phyloP scores from a whole-genome alignment of 164 flowering plant genomes.

The Akebia trifoliata region DNA sequence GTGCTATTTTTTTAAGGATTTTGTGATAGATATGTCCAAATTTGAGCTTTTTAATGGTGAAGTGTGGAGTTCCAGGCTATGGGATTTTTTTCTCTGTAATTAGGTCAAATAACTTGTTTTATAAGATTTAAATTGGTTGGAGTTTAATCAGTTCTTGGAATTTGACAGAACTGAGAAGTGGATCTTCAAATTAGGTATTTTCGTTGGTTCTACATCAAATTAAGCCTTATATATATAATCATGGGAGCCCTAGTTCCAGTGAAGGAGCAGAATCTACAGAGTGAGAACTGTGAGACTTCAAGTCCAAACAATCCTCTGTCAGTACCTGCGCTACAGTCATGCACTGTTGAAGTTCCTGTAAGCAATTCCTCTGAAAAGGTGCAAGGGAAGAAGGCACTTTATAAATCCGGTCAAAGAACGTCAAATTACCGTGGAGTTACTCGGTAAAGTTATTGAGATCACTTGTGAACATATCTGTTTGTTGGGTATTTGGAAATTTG shows the following conservation, averaged over 20 bases:
- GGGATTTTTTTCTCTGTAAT: background rate
- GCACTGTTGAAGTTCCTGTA: background rate
- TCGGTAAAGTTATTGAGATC: slow-evolving; percentile 3
- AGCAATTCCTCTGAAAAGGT: background rate
- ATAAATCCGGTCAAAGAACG: slow-evolving; percentile 5
- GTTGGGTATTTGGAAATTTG: background rate
- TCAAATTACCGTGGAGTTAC: slow-evolving; percentile 15
- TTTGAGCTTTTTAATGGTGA: too few species aligned
- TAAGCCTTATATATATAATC: background rate
- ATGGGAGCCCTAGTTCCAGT: background rate
- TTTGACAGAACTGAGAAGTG: background rate
- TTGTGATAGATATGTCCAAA: too few species aligned
- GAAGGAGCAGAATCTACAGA: background rate
- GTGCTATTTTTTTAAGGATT: too few species aligned
- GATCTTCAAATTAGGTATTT: background rate
- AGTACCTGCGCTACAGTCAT: background rate
- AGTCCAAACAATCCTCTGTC: background rate
- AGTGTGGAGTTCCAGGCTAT: too few species aligned
- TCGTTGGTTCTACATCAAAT: background rate
- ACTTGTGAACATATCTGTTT: too few species aligned
- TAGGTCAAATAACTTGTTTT: background rate
- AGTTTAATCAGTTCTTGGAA: background rate
- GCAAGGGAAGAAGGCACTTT: background rate
- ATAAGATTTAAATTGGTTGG: background rate
- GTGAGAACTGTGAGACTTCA: slow-evolving; percentile 2